Evolutionary conservation across 176 grass and related monocot genomes (phyloP).

Genomic region (Thalia dealbata): DNA sequence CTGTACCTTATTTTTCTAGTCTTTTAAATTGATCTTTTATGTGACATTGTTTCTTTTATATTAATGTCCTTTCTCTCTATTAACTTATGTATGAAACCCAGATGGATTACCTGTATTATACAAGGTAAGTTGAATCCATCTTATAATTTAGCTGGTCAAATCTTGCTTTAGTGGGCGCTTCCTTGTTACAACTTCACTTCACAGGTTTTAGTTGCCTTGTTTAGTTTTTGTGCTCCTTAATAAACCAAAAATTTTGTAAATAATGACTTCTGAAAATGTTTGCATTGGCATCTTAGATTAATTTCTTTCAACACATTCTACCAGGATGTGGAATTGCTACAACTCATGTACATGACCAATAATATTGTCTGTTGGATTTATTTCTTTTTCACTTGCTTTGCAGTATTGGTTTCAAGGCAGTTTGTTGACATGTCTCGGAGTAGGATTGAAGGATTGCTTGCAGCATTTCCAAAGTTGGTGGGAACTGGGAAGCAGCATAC

Average conservation of each 20-base stretch:
- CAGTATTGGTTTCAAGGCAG: slow-evolving; percentile 77
- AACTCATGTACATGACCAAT: not conserved
- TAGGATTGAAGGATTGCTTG: slow-evolving; percentile 77
- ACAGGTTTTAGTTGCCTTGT: not conserved
- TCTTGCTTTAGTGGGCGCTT: too few species aligned
- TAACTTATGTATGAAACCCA: too few species aligned
- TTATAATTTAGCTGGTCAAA: too few species aligned
- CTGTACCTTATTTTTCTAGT: too few species aligned
- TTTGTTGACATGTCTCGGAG: slow-evolving; percentile 84
- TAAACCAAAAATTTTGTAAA: not conserved
- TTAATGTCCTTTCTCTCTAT: too few species aligned
- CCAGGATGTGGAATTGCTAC: not conserved
- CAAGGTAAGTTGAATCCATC: too few species aligned
- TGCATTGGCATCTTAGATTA: not conserved
- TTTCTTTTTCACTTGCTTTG: slow-evolving; percentile 10
- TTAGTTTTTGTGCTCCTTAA: not conserved
- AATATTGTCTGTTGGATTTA: slow-evolving; percentile 5
- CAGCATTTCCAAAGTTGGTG: slow-evolving; percentile 79
- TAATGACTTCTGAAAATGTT: not conserved
- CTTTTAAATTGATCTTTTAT: too few species aligned
- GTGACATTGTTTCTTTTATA: too few species aligned
- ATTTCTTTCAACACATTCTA: not conserved
- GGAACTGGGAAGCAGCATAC: slow-evolving; percentile 78
- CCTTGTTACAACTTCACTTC: not conserved
- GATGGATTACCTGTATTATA: too few species aligned